Percentiles rank a stretch among this genome's conserved stretches.
These are phyloP conservation scores for Kregervanrija delftensis DNA, from an alignment of 805 yeast genomes.

Conservation along the genomic window DNA sequence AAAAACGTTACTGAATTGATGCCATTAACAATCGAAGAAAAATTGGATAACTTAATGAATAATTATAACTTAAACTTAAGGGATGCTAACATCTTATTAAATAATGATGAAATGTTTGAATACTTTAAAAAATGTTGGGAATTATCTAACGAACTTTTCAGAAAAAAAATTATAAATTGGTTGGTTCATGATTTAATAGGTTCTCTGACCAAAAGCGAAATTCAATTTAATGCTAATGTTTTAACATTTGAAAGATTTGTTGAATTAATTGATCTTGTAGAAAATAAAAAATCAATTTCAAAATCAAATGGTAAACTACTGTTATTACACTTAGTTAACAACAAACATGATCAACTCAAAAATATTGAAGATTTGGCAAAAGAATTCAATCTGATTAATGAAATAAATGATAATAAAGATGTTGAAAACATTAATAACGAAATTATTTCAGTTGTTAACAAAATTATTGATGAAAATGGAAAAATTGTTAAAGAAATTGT, in stretches of 20 bases:
- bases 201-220: constrained; percentile 44
- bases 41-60: constrained; percentile 38
- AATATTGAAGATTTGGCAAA: constrained; percentile 41
- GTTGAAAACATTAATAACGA: constrained; percentile 28
- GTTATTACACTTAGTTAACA: constrained; percentile 52
- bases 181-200: constrained; percentile 77
- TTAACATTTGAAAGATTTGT: constrained; percentile 41
- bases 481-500: constrained; percentile 51
- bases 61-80: constrained; percentile 58
- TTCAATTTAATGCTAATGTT: constrained; percentile 25
- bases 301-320: constrained; percentile 62
- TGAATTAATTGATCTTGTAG: constrained; percentile 47
- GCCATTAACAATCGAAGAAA: constrained; percentile 59
- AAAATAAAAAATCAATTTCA: constrained; percentile 40
- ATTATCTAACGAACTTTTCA: constrained; percentile 12
- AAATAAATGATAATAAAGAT: constrained; percentile 24
- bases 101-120: constrained; percentile 38
- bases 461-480: constrained; percentile 34
- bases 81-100: constrained; percentile 67
- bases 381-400: constrained; percentile 40
- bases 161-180: constrained; percentile 38
- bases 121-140: constrained; percentile 46
- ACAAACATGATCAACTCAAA: constrained; percentile 30
- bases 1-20: constrained; percentile 33
- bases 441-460: constrained; percentile 25